phyloP scores from a whole-genome alignment of 306 rosid genomes.

The Boehmeria nivea region DNA sequence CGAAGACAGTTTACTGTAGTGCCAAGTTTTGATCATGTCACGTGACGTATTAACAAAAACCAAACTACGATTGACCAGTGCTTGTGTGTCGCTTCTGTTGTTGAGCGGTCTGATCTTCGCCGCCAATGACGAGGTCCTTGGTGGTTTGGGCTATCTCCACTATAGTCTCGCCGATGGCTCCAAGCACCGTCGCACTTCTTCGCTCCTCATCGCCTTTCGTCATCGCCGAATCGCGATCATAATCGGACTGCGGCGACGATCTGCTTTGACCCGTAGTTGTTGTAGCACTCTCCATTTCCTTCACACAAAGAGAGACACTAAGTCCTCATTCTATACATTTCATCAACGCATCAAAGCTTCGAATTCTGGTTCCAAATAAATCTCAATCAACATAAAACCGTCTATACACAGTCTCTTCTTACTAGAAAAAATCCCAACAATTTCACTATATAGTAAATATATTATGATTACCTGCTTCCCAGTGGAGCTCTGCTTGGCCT shows the following conservation, averaged over 20 bases:
- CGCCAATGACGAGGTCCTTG: slow-evolving; percentile 44
- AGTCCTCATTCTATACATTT: not conserved
- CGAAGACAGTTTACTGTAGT: too few species aligned
- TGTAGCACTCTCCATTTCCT: not conserved
- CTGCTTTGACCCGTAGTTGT: too few species aligned
- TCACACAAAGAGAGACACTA: not conserved
- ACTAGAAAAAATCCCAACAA: too few species aligned
- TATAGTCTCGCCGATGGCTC: slow-evolving; percentile 58
- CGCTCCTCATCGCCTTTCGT: not conserved
- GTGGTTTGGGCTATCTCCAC: slow-evolving; percentile 56
- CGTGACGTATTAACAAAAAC: not conserved
- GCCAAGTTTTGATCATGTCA: too few species aligned
- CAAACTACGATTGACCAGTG: not conserved
- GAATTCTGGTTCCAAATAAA: slow-evolving; percentile 1
- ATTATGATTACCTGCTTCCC: too few species aligned
- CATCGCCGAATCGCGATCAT: not conserved
- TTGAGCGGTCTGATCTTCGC: slow-evolving; percentile 9
- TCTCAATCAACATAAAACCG: too few species aligned
- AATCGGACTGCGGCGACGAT: not conserved
- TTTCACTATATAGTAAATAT: too few species aligned
- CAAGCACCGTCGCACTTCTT: slow-evolving; percentile 23
- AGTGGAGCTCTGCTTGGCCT: slow-evolving; percentile 26
- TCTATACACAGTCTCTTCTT: not conserved
- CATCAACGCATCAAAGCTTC: not conserved
- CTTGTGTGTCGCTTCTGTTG: not conserved